These are phyloP conservation scores for Odontarrhena argentea DNA, from an alignment of 345 rosid species.

Conservation along the genomic window DNA sequence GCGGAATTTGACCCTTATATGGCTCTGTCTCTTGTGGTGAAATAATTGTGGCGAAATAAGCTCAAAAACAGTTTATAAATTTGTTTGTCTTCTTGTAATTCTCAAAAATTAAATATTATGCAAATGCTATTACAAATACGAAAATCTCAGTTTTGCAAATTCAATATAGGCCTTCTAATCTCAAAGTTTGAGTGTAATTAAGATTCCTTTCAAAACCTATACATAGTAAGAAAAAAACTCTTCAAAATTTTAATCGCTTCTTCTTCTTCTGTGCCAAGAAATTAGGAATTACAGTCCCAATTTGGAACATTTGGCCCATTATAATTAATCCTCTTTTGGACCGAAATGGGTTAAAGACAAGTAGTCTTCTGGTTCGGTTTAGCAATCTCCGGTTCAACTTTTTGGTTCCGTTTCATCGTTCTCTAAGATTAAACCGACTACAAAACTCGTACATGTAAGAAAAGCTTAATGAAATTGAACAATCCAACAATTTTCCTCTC, in stretches of 20 bases:
- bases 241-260: too few species aligned
- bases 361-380: neutral
- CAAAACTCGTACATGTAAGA: neutral
- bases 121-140: too few species aligned
- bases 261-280: too few species aligned
- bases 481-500: neutral
- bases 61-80: neutral
- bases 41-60: neutral
- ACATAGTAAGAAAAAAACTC: too few species aligned
- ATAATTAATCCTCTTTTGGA: too few species aligned
- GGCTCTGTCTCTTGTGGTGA: neutral
- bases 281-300: too few species aligned
- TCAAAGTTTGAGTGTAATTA: too few species aligned
- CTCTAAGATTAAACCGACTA: constrained; percentile 12
- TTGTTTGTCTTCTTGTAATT: neutral
- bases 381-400: neutral
- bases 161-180: too few species aligned
- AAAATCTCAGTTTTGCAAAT: too few species aligned
- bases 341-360: too few species aligned
- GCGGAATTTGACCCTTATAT: constrained; percentile 13
- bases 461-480: neutral
- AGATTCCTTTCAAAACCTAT: too few species aligned
- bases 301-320: too few species aligned
- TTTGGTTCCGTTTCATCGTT: neutral
- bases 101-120: neutral